Evolutionary conservation across 2,329 filamentous ascomycete species (phyloP), one percentile per base, ranked within the genome.

Genomic region (Coniochaeta sp.): DNA sequence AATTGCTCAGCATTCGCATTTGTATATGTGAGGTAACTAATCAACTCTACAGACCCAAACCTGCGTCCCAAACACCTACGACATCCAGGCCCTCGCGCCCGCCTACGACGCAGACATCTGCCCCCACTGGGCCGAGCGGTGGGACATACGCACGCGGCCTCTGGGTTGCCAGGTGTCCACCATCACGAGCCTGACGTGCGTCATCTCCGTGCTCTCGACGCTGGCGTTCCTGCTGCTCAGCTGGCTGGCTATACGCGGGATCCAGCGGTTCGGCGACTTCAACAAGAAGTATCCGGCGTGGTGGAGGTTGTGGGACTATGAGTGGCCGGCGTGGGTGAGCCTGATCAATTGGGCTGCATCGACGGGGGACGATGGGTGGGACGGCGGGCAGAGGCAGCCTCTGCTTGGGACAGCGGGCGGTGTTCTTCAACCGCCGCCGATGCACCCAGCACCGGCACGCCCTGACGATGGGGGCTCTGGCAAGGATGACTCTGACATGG

Each of bases 61-160:
- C 0, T 82, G 79, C 60, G 72, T 81, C 1, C 78, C 79, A 20
- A 81, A 80, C 54, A 63, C 67, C 14, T 62, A 73, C 52, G 51
- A 55, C 0, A 60, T 79, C 9, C 75, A 70, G 1, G 59, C 77
- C 27, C 65, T 82, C 14, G 77, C 77, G 2, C 79, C 78, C 2
- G 71, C 74, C 2, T 74, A 69, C 58, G 67, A 79, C 52, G 65
- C 72, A 35, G 62, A 75, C 48, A 67, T 80, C 9, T 82, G 79
- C 56, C 79, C 79, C 6, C 68, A 78, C 53, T 72, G 69, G 69
- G 70, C 70, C 6, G 74, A 75, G 61, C 59, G 69, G 16, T 74
- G 70, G 71, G 71, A 73, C 54, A 49, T 74, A 6, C 64, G 71
- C 16, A 68, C 70, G 18, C 61, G 57, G 7, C 63, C 66, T 1